These are phyloP conservation scores for Aeschynomene evenia DNA, from an alignment of 306 rosid species.

Conservation along the genomic window DNA sequence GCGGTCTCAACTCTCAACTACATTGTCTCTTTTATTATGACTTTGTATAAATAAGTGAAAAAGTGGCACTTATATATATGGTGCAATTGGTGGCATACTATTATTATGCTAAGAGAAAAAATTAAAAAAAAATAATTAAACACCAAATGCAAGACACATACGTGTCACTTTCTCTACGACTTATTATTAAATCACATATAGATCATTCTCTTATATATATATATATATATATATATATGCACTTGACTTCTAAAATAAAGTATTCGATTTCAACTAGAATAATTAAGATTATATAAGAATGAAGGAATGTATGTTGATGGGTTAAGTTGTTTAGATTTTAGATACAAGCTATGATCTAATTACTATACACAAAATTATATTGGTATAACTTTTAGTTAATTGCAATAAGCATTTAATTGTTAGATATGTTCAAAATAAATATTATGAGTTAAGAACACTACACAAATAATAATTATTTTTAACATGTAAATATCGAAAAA, in stretches of 20 bases:
- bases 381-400: too few species aligned
- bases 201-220: not conserved
- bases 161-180: constrained; percentile 4
- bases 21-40: constrained; percentile 7
- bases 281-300: too few species aligned
- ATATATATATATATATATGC: too few species aligned
- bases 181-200: not conserved
- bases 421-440: too few species aligned
- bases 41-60: not conserved
- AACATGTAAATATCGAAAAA: too few species aligned
- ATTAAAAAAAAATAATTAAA: too few species aligned
- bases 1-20: constrained; percentile 4
- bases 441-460: too few species aligned
- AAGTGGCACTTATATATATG: not conserved
- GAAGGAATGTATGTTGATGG: not conserved
- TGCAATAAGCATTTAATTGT: too few species aligned
- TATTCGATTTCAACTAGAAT: constrained; percentile 10
- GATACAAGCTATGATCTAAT: not conserved
- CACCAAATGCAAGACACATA: not conserved
- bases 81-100: not conserved
- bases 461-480: too few species aligned
- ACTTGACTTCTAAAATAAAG: not conserved
- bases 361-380: not conserved
- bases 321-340: not conserved
- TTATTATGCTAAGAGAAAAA: not conserved